These are phyloP conservation scores for Draba incana DNA, from an alignment of 345 rosid genomes.

Conservation along the genomic window DNA sequence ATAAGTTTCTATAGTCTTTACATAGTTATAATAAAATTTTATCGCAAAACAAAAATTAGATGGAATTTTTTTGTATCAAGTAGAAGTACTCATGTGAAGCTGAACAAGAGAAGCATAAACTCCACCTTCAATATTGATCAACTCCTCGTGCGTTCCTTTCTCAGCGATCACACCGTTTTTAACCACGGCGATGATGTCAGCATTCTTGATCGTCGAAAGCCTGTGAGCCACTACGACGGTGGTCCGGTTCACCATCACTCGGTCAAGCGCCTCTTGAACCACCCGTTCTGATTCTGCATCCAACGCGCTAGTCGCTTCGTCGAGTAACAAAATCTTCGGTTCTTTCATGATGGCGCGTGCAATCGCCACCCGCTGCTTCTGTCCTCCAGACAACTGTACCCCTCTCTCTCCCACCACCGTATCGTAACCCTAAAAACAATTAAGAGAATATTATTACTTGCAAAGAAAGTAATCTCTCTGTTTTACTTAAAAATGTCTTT, in stretches of 20 bases:
- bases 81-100: too few relatives aligned
- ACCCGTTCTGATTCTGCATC: constrained; percentile 68
- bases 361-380: constrained; percentile 73
- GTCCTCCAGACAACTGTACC: constrained; percentile 66
- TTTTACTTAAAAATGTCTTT: too few relatives aligned
- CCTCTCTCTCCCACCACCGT: constrained; percentile 70
- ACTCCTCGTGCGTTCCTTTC: constrained; percentile 60
- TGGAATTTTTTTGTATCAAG: too few relatives aligned
- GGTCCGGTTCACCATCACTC: constrained; percentile 41
- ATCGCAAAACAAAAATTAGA: too few relatives aligned
- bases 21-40: too few relatives aligned
- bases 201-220: constrained; percentile 65
- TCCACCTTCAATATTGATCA: constrained; percentile 49
- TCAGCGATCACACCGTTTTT: constrained; percentile 66
- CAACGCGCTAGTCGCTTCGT: constrained; percentile 86
- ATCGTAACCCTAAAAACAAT: constrained; percentile 61
- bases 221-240: constrained; percentile 78
- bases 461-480: neutral
- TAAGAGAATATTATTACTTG: neutral
- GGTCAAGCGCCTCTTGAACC: constrained; percentile 52
- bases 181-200: constrained; percentile 64
- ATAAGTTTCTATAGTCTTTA: too few relatives aligned
- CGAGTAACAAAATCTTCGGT: constrained; percentile 62
- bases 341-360: constrained; percentile 67
- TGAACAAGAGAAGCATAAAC: too few relatives aligned